Evolutionary conservation across 371 early-diverging fungal genomes (phyloP).

Genomic region (Aphelidium insulamus): DNA sequence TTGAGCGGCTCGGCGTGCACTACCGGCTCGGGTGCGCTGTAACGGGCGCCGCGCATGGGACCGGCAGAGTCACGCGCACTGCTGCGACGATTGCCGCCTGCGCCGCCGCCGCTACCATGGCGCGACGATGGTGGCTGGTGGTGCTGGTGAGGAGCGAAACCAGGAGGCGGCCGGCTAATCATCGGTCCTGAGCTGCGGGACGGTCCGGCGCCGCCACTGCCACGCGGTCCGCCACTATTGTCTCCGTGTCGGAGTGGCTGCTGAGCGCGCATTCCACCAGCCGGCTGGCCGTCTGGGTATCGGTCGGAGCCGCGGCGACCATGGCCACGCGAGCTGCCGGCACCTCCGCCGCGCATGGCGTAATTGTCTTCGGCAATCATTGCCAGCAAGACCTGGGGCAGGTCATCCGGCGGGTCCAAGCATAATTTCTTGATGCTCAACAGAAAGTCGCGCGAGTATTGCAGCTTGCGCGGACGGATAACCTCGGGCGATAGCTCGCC

Average conservation of each 20-base stretch:
- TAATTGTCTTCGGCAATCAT: constrained; percentile 25
- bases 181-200: constrained; percentile 10
- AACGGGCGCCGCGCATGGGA: constrained; percentile 7
- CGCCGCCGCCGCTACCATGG: constrained; percentile 22
- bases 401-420: constrained; percentile 32
- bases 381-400: constrained; percentile 38
- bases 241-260: constrained; percentile 12
- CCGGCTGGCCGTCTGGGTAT: constrained; percentile 12
- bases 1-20: constrained; percentile 47
- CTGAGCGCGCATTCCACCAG: constrained; percentile 17
- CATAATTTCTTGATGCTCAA: constrained; percentile 45
- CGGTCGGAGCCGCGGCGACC: constrained; percentile 26
- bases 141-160: constrained; percentile 13
- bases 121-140: constrained; percentile 12
- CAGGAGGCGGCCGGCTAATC: constrained; percentile 26
- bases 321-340: constrained; percentile 32
- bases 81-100: constrained; percentile 27
- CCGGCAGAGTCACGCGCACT: constrained; percentile 17
- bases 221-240: constrained; percentile 3
- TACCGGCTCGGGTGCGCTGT: constrained; percentile 28
- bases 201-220: constrained; percentile 13
- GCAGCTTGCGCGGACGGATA: constrained; percentile 23
- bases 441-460: constrained; percentile 50
- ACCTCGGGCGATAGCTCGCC: too few species aligned
- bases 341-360: constrained; percentile 17